Percentiles rank a stretch among this genome's conserved stretches.
These are phyloP conservation scores for Rhodosporidiobolus odoratus DNA, from an alignment of 768 basidiomycete species.

Conservation along the genomic window DNA sequence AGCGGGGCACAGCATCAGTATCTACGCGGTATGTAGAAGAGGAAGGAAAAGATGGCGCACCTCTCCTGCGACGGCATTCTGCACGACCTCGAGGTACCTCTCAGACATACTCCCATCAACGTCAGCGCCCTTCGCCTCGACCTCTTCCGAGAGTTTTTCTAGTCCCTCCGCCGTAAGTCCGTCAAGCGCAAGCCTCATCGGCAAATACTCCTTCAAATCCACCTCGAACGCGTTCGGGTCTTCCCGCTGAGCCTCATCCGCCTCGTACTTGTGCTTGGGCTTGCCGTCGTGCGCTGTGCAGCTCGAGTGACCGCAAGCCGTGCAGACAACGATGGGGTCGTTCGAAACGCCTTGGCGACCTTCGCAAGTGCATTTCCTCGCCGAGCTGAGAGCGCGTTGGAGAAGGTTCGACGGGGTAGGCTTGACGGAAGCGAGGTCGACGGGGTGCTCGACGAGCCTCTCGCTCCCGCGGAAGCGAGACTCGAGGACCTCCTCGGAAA, in stretches of 20 bases:
- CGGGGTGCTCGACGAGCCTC: slow-evolving; percentile 52
- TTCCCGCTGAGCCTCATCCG: slow-evolving; percentile 51
- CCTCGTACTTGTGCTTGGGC: slow-evolving; percentile 72
- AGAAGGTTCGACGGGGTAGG: slow-evolving; percentile 57
- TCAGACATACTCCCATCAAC: not conserved
- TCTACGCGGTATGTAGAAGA: not conserved
- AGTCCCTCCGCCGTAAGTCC: slow-evolving; percentile 46
- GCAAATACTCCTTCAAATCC: slow-evolving; percentile 69
- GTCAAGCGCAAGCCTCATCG: slow-evolving; percentile 68
- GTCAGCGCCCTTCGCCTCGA: slow-evolving; percentile 7
- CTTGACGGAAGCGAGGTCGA: slow-evolving; percentile 27
- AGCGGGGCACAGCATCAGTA: slow-evolving; percentile 45
- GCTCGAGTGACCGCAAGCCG: slow-evolving; percentile 69
- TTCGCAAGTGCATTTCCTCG: slow-evolving; percentile 83
- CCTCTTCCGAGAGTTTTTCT: not conserved
- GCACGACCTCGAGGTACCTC: slow-evolving; percentile 34
- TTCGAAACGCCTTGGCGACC: slow-evolving; percentile 72
- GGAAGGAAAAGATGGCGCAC: not conserved
- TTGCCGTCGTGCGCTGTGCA: slow-evolving; percentile 84
- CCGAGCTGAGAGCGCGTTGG: slow-evolving; percentile 60
- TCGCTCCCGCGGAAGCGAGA: slow-evolving; percentile 58
- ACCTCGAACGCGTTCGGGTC: slow-evolving; percentile 69
- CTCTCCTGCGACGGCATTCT: slow-evolving; percentile 39
- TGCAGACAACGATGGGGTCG: slow-evolving; percentile 62
- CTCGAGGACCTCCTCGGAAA: slow-evolving; percentile 65